Base-by-base conservation (phyloP, 164 flowering plant genomes). In the Annona squamosa region DNA sequence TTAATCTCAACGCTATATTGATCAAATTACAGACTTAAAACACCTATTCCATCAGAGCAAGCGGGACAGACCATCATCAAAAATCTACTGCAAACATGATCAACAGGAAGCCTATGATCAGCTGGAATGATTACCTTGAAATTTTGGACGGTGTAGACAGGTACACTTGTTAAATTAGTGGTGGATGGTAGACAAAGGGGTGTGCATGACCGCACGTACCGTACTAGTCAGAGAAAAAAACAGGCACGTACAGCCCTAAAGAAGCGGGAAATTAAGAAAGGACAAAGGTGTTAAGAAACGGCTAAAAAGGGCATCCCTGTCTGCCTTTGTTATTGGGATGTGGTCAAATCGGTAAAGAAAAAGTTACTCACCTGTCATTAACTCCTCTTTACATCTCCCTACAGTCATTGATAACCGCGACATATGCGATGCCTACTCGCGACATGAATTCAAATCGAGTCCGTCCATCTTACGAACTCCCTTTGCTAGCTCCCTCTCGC, bases 341-440 rank as follows among this genome's bases (percentile, higher is more conserved):
- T 75, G 71, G 87, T 85, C 90, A 85, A 81, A 79, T 87, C 87
- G 75, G 72, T 64, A 77, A 75, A 84, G 9, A 66, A 66, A 66
- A 66, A 43, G 68, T 3, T 2, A 66, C 45, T 13, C 5, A 9
- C 66, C 66, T 41, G 18, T 19, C 66, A 63, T 52, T 52, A 7
- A 52, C 9, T 52, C 9, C 59, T 52, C 9, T 52, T 52, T 10
- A 52, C 13, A 52, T 52, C 13, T 52, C 13, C 59, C 7, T 6
- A 52, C 59, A 7, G 37, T 52, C 59, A 10, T 52, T 52, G 59
- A 52, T 4, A 52, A 52, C 59, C 59, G 59, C 6, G 59, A 52
- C 3, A 52, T 7, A 10, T 16, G 59, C 6, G 59, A 52, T 63
- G 18, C 19, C 5, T 63, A 63, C 37, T 69, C 2, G 62, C 17